Conservation (phyloP, 2,329 filamentous ascomycete species). For the Ceratocystis albifundus region DNA sequence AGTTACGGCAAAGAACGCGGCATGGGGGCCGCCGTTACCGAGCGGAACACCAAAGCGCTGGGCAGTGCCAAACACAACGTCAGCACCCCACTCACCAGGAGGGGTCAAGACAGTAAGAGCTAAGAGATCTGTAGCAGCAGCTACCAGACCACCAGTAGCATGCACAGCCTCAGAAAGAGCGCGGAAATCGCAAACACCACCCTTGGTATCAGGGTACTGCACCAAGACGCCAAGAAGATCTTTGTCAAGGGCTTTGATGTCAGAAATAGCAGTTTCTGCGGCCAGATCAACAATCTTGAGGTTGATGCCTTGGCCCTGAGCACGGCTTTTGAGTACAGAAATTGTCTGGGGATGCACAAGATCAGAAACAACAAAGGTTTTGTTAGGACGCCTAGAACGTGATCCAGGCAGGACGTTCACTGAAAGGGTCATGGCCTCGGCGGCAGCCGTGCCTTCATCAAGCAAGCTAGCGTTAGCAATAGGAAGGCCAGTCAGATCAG, state of each 20-base stretch:
- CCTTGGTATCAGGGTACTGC: conserved; percentile 89
- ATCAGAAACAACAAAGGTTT: conserved; percentile 74
- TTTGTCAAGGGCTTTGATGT: conserved; percentile 62
- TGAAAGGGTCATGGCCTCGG: conserved; percentile 91
- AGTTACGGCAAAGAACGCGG: conserved; percentile 85
- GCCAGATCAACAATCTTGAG: conserved; percentile 63
- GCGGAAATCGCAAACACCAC: conserved; percentile 65
- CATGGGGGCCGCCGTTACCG: conserved; percentile 88
- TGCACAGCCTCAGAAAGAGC: conserved; percentile 66
- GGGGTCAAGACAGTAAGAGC: conserved; percentile 79
- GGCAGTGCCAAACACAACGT: conserved; percentile 86
- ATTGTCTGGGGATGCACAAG: conserved; percentile 77
- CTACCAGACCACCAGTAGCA: conserved; percentile 64
- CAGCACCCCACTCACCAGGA: conserved; percentile 86
- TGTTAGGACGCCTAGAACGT: conserved; percentile 61
- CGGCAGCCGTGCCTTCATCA: conserved; percentile 83
- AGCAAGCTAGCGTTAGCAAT: conserved; percentile 85
- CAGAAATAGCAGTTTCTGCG: conserved; percentile 46
- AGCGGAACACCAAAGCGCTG: conserved; percentile 87
- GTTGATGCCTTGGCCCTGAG: conserved; percentile 81
- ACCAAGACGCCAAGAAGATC: conserved; percentile 80
- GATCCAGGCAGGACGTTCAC: conserved; percentile 47
- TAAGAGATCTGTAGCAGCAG: conserved; percentile 78
- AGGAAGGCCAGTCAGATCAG: conserved; percentile 73
- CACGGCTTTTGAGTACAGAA: conserved; percentile 70